Evolutionary conservation across 495 filamentous ascomycete genomes (phyloP).

Genomic region (Penicillium silybi): DNA sequence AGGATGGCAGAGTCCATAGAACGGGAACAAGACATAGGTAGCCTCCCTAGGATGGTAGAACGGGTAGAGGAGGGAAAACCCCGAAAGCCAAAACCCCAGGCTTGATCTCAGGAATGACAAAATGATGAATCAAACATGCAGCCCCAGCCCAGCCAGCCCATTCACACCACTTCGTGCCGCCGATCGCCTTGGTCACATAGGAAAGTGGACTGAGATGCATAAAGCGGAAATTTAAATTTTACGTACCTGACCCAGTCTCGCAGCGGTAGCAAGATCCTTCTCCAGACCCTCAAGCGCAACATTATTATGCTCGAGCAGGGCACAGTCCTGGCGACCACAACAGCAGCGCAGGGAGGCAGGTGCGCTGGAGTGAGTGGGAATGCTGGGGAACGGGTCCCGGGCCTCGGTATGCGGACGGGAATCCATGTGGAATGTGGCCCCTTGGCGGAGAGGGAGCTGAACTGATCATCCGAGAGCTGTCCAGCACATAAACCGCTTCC

Average conservation of each 20-base stretch:
- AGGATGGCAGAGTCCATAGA: conserved; percentile 25
- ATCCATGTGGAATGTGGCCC: conserved; percentile 36
- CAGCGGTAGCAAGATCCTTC: conserved; percentile 79
- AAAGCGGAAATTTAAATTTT: conserved; percentile 3
- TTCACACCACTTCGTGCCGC: background rate
- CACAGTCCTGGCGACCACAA: conserved; percentile 77
- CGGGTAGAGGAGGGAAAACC: conserved; percentile 1
- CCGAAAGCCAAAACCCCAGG: background rate
- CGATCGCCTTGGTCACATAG: background rate
- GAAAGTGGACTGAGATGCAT: conserved; percentile 4
- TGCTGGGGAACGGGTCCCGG: conserved; percentile 27
- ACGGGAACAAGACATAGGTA: background rate
- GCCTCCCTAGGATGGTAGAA: background rate
- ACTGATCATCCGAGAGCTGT: conserved; percentile 15
- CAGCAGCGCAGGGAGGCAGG: conserved; percentile 59
- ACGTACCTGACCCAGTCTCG: conserved; percentile 81
- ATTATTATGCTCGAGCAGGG: conserved; percentile 73
- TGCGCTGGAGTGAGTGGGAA: conserved; percentile 35
- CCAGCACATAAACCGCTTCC: background rate
- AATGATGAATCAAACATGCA: conserved; percentile 25
- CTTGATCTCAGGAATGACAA: conserved; percentile 16
- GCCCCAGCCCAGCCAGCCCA: conserved; percentile 10
- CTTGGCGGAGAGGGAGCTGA: conserved; percentile 8
- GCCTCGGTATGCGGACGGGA: conserved; percentile 24
- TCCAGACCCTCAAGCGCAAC: conserved; percentile 76